Evolutionary conservation across 306 rosid species (phyloP).

Genomic region (Potentilla sterilis): DNA sequence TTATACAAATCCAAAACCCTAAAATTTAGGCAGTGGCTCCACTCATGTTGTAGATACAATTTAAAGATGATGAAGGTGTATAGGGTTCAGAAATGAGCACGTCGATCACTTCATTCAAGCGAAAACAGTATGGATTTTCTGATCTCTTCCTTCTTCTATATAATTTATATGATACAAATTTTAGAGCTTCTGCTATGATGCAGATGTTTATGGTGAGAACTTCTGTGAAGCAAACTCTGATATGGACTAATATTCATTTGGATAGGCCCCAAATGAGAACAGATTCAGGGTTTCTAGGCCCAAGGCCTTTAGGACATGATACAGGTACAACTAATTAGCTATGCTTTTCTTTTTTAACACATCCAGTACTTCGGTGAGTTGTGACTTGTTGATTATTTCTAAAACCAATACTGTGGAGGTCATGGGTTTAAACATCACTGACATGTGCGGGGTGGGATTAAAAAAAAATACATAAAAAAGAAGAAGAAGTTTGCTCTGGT

Average conservation of each 20-base stretch:
- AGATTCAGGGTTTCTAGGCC: neutral
- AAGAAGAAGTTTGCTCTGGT: neutral
- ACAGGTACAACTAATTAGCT: neutral
- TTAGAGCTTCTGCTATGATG: neutral
- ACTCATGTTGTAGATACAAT: neutral
- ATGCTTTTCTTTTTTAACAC: neutral
- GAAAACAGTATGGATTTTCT: neutral
- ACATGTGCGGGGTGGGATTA: neutral
- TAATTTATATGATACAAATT: neutral
- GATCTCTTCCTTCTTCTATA: neutral
- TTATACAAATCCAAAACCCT: neutral
- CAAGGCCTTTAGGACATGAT: neutral
- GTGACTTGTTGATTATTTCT: neutral
- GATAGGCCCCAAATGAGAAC: neutral
- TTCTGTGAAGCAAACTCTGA: neutral
- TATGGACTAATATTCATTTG: neutral
- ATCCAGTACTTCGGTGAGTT: neutral
- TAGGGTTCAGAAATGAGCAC: neutral
- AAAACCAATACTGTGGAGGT: neutral
- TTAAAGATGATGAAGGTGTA: neutral
- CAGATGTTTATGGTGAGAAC: neutral
- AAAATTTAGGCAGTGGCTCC: neutral
- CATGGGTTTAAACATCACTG: neutral
- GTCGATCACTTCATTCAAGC: neutral
- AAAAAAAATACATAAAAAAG: neutral